Evolutionary conservation across 106 monocot genomes (phyloP), one percentile per base, ranked within the genome.

Genomic region (Phalaenopsis equestris): DNA sequence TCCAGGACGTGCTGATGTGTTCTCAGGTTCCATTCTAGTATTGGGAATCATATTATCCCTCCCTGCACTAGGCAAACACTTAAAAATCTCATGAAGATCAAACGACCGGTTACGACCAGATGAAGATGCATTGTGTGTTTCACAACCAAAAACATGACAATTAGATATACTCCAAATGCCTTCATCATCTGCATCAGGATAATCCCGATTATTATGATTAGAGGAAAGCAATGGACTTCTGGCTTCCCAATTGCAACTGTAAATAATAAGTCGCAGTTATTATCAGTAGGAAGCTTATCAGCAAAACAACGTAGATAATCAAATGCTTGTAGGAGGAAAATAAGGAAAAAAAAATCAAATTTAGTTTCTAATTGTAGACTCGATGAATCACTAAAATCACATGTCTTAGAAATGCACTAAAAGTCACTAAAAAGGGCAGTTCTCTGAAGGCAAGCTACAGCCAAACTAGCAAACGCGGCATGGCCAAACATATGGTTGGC

Each of bases 71-170:
- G 98, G 94, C 72, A 98, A 83, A 72, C 77, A 78, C 78, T 92
- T 92, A 74, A 98, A 98, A 73, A 98, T 88, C 82, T 93, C 92
- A 86, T 94, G 90, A 76, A 98, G 89, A 81, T 94, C 89, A 87
- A 92, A 98, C 72, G 75, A 75, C 39, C 80, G 87, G 61, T 78
- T 81, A 55, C 81, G 80, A 68, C 36, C 42, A 64, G 79, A 77
- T 75, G 41, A 23, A 55, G 79, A 56, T 76, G 74, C 9, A 77
- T 23, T 72, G 82, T 92, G 98, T 67, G 87, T 65, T 49, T 80
- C 79, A 64, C 98, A 98, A 56, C 86, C 86, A 80, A 98, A 80
- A 78, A 93, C 88, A 77, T 93, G 87, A 42, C 98, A 98, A 45
- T 82, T 82, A 78, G 89, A 84, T 82, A 36, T 24, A 37, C 56